phyloP scores from a whole-genome alignment of 192 early-diverging fungal genomes.

The Coemansia sp. region DNA sequence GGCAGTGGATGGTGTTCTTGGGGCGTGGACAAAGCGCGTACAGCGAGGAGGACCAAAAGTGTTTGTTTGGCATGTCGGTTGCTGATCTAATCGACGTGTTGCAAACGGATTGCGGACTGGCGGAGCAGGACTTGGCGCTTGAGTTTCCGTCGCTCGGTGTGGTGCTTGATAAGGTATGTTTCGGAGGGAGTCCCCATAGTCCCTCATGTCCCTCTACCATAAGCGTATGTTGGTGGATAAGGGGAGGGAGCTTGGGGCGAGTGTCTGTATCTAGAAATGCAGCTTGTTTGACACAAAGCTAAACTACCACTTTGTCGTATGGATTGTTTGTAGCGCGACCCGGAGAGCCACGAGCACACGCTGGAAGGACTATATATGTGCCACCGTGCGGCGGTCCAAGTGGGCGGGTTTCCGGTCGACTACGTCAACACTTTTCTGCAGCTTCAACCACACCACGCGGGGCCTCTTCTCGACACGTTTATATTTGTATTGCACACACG shows the following conservation, averaged over 20 bases:
- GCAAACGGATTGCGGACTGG: slow-evolving; percentile 31
- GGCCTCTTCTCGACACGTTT: slow-evolving; percentile 32
- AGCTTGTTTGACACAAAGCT: background rate
- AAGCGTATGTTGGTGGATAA: background rate
- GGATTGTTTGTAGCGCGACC: slow-evolving; percentile 38
- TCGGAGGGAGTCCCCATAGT: background rate
- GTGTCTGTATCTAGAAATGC: background rate
- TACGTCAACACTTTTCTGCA: slow-evolving; percentile 31
- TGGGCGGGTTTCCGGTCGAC: slow-evolving; percentile 36
- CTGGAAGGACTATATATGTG: slow-evolving; percentile 44
- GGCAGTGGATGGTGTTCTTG: slow-evolving; percentile 47
- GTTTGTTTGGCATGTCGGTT: slow-evolving; percentile 29
- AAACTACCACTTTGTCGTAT: background rate
- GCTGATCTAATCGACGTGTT: slow-evolving; percentile 32
- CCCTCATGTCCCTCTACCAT: background rate
- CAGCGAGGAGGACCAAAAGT: slow-evolving; percentile 18
- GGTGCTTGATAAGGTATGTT: slow-evolving; percentile 45
- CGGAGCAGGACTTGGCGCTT: slow-evolving; percentile 31
- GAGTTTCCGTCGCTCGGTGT: slow-evolving; percentile 46
- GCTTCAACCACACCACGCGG: background rate
- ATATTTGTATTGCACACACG: slow-evolving; percentile 43
- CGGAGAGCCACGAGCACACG: slow-evolving; percentile 22
- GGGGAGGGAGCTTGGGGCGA: background rate
- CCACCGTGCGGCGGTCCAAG: slow-evolving; percentile 30
- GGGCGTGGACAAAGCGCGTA: slow-evolving; percentile 35